Evolutionary conservation across 352 stramenopile species (phyloP).

Genomic region (Globisporangium radiosum): DNA sequence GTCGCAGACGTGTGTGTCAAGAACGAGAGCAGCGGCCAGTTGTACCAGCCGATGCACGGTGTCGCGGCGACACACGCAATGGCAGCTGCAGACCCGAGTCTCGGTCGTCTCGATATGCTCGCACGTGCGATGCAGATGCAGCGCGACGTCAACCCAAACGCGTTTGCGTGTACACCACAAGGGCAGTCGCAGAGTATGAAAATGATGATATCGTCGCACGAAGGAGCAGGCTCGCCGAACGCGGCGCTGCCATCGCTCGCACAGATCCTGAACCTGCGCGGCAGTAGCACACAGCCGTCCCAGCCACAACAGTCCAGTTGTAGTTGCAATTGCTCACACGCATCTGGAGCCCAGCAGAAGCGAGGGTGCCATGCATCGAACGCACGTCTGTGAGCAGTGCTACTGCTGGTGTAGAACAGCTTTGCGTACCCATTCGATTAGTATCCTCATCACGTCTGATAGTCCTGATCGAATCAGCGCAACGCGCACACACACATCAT

Average conservation of each 20-base stretch:
- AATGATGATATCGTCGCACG: conserved; percentile 13
- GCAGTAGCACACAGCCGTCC: conserved; percentile 5
- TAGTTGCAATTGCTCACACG: conserved; percentile 16
- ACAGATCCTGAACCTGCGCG: conserved; percentile 67
- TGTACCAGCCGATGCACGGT: conserved; percentile 9
- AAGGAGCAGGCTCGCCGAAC: conserved; percentile 22
- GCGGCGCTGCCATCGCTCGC: conserved; percentile 56
- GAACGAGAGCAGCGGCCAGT: conserved; percentile 19
- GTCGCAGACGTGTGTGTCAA: conserved; percentile 58
- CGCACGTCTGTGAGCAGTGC: too few species aligned
- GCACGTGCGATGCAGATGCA: conserved; percentile 53
- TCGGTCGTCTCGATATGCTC: conserved; percentile 62
- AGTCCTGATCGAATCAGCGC: too few species aligned
- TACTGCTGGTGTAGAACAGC: too few species aligned
- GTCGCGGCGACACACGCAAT: conserved; percentile 11
- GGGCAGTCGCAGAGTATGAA: conserved; percentile 7
- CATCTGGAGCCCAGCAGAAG: too few species aligned
- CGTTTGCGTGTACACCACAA: background rate
- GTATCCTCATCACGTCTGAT: too few species aligned
- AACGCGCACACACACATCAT: too few species aligned
- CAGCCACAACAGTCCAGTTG: conserved; percentile 4
- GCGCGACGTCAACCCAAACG: conserved; percentile 8
- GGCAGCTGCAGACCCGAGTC: conserved; percentile 14
- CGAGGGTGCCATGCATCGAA: too few species aligned
- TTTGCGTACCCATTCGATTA: too few species aligned